Evolutionary conservation across 2,329 filamentous ascomycete species (phyloP).

Genomic region (Bimuria novae-zelandiae): DNA sequence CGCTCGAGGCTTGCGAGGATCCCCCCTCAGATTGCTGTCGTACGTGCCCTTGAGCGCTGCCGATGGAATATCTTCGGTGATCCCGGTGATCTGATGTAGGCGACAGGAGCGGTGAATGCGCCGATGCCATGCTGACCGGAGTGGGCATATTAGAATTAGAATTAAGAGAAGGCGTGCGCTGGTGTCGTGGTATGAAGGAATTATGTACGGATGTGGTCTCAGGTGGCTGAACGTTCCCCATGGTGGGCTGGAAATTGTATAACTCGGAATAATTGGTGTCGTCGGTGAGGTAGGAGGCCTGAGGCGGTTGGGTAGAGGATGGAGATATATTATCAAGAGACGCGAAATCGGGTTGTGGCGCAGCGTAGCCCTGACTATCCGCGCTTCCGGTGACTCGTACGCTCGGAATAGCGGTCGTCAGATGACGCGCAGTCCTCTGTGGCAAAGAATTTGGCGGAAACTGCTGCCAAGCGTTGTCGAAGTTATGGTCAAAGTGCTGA

Average conservation of each 20-base stretch:
- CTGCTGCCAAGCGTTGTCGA: constrained; percentile 34
- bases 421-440: constrained; percentile 40
- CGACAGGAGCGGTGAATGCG: constrained; percentile 36
- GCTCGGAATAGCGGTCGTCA: constrained; percentile 33
- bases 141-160: constrained; percentile 41
- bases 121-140: constrained; percentile 38
- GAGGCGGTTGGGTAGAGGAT: constrained; percentile 28
- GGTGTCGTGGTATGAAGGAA: constrained; percentile 28
- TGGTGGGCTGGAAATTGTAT: constrained; percentile 19
- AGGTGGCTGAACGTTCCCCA: constrained; percentile 31
- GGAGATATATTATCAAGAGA: constrained; percentile 34
- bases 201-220: constrained; percentile 28
- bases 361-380: constrained; percentile 34
- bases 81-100: constrained; percentile 30
- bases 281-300: constrained; percentile 34
- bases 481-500: constrained; percentile 30
- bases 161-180: constrained; percentile 37
- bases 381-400: constrained; percentile 39
- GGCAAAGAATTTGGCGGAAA: constrained; percentile 32
- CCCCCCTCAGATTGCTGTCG: constrained; percentile 31
- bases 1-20: constrained; percentile 38
- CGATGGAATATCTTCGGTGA: constrained; percentile 21
- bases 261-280: constrained; percentile 25
- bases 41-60: constrained; percentile 28
- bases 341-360: constrained; percentile 40